Evolutionary conservation across 1,139 yeast species (phyloP).

Genomic region (Sugiyamaella xylanicola): DNA sequence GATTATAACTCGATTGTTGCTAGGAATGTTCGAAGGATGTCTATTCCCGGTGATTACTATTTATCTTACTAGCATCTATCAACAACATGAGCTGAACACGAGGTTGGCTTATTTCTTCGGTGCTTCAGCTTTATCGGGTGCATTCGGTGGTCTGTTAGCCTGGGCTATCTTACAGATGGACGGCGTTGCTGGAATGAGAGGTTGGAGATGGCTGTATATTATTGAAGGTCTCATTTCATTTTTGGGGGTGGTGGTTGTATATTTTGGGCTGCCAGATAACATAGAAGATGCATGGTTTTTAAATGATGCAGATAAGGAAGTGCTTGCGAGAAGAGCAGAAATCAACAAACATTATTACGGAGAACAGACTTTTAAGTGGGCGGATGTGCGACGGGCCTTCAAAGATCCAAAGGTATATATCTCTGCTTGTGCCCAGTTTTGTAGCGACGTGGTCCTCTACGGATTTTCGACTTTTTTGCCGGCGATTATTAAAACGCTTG

Average conservation of each 20-base stretch:
- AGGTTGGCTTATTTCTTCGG: constrained; percentile 62
- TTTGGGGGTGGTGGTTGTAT: constrained; percentile 36
- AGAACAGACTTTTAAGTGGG: constrained; percentile 22
- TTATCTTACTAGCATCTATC: constrained; percentile 41
- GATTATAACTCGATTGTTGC: constrained; percentile 30
- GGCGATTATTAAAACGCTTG: constrained; percentile 39
- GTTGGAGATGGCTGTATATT: constrained; percentile 76
- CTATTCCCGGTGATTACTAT: constrained; percentile 53
- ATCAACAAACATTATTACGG: constrained; percentile 33
- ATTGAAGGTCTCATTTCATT: constrained; percentile 61
- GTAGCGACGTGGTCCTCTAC: constrained; percentile 47
- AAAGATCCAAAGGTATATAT: constrained; percentile 41
- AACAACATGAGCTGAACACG: constrained; percentile 44
- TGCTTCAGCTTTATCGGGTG: constrained; percentile 41
- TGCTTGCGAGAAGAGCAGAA: constrained; percentile 47
- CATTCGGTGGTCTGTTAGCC: constrained; percentile 42
- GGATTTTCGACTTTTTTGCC: constrained; percentile 40
- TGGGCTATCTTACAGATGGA: constrained; percentile 45
- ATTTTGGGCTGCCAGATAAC: constrained; percentile 36
- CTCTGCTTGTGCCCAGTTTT: constrained; percentile 50
- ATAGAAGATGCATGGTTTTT: constrained; percentile 20
- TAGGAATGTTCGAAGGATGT: constrained; percentile 47
- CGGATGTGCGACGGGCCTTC: constrained; percentile 42
- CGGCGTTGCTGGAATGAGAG: constrained; percentile 39
- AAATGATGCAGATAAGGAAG: constrained; percentile 12